Evolutionary conservation across 2,329 filamentous ascomycete species (phyloP).

Genomic region (Coniella lustricola): DNA sequence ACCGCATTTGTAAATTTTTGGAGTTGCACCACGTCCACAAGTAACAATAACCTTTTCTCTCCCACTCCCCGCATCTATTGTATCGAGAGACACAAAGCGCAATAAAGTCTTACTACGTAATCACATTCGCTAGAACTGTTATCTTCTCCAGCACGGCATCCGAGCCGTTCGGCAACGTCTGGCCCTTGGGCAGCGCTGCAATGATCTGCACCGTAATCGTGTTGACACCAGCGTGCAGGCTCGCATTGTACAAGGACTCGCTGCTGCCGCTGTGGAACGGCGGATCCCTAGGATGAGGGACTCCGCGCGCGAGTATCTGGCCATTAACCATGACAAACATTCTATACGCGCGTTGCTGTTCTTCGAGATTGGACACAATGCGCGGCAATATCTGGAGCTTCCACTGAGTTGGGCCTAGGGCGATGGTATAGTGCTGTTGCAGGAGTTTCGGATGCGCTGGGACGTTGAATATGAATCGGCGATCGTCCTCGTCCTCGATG

Average conservation of each 20-base stretch:
- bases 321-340: conserved; percentile 68
- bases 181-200: conserved; percentile 57
- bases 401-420: conserved; percentile 59
- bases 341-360: conserved; percentile 61
- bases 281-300: conserved; percentile 47
- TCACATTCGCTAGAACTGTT: conserved; percentile 66
- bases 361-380: conserved; percentile 55
- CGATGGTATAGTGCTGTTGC: conserved; percentile 67
- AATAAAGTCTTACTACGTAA: conserved; percentile 33
- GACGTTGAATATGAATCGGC: conserved; percentile 57
- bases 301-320: conserved; percentile 46
- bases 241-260: conserved; percentile 68
- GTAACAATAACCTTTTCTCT: too few relatives aligned
- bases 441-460: conserved; percentile 57
- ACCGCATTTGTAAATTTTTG: too few relatives aligned
- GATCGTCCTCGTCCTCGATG: conserved; percentile 54
- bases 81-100: too few relatives aligned
- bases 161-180: conserved; percentile 49
- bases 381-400: conserved; percentile 65
- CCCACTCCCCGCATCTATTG: too few relatives aligned
- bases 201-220: conserved; percentile 72
- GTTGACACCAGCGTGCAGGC: conserved; percentile 66
- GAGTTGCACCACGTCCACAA: too few relatives aligned
- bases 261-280: conserved; percentile 34
- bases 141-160: conserved; percentile 73